These are phyloP conservation scores for Coemansia sp. DNA, from an alignment of 192 early-diverging fungal species.

Conservation along the genomic window DNA sequence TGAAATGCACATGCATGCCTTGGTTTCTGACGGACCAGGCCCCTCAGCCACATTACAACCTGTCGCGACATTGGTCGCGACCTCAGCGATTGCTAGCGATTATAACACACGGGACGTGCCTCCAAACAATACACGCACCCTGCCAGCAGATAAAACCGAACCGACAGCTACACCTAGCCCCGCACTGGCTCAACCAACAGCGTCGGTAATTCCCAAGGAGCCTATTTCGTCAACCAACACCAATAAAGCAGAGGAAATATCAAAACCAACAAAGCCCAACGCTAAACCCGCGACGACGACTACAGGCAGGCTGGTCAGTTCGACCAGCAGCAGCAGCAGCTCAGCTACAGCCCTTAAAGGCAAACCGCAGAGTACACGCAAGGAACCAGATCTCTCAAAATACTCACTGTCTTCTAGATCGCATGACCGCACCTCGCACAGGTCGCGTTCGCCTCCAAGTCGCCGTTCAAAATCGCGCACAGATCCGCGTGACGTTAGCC, in stretches of 20 bases:
- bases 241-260: not conserved
- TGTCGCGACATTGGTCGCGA: not conserved
- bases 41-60: not conserved
- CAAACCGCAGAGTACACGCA: not conserved
- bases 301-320: not conserved
- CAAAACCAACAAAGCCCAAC: not conserved
- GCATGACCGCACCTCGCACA: not conserved
- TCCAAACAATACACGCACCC: too few relatives aligned
- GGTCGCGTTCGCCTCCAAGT: not conserved
- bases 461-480: not conserved
- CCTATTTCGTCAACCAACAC: not conserved
- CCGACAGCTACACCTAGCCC: too few relatives aligned
- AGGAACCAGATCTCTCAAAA: not conserved
- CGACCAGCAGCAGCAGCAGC: not conserved
- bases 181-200: too few relatives aligned
- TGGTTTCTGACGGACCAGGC: not conserved
- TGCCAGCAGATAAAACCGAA: slow-evolving; percentile 2
- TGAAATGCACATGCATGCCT: not conserved
- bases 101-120: not conserved
- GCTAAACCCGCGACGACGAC: not conserved
- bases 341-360: not conserved
- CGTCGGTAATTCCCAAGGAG: not conserved
- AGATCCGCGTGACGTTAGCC: not conserved
- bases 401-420: not conserved
- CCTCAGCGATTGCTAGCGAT: not conserved